phyloP scores from a whole-genome alignment of 164 flowering plant species.

The Cinnamomum chago region DNA sequence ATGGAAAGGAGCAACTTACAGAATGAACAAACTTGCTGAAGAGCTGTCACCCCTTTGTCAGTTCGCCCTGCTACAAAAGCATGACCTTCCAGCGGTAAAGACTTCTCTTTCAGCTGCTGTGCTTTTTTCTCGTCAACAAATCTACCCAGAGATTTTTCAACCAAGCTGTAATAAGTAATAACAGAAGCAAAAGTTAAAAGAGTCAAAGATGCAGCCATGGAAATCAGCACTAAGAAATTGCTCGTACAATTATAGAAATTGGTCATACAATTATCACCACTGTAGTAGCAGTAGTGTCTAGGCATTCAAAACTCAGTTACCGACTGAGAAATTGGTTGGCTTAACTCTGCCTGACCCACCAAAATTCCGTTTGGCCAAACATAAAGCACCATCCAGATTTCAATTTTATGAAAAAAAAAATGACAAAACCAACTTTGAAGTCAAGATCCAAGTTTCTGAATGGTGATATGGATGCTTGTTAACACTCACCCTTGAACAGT shows the following conservation, averaged over 20 bases:
- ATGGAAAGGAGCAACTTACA: slow-evolving; percentile 36
- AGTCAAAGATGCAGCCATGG: not conserved
- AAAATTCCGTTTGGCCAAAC: too few relatives aligned
- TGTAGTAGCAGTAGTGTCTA: not conserved
- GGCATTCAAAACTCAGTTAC: not conserved
- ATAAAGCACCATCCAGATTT: not conserved
- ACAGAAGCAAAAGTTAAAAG: not conserved
- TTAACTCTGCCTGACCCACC: not conserved
- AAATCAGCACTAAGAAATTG: not conserved
- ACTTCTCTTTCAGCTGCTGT: slow-evolving; percentile 49
- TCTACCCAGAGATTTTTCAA: slow-evolving; percentile 67
- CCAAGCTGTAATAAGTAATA: slow-evolving; percentile 30
- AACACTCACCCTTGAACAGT: slow-evolving; percentile 78
- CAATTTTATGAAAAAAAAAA: not conserved
- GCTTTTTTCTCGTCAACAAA: slow-evolving; percentile 87
- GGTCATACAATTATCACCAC: not conserved
- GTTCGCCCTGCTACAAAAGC: slow-evolving; percentile 89
- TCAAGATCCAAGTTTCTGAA: not conserved
- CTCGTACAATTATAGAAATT: not conserved
- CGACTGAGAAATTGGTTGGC: not conserved
- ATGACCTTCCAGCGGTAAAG: slow-evolving; percentile 73
- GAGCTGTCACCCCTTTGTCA: slow-evolving; percentile 95
- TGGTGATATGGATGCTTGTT: not conserved
- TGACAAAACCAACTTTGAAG: not conserved
- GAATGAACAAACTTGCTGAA: slow-evolving; percentile 89